Evolutionary conservation across 805 yeast genomes (phyloP), one percentile per base, ranked within the genome.

Genomic region (Lipomyces starkeyi): DNA sequence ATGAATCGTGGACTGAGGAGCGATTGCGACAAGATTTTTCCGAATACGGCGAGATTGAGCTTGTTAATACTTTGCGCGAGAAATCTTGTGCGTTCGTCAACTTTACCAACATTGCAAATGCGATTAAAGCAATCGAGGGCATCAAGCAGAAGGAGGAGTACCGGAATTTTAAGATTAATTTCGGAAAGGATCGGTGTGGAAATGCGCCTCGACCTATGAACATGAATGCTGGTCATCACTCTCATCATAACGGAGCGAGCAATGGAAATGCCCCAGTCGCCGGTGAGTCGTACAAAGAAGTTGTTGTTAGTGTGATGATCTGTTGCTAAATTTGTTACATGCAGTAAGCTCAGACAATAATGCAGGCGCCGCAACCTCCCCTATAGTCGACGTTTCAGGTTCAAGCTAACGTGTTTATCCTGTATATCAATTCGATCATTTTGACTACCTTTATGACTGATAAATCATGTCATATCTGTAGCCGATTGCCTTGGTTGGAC

Each of bases 161-260:
- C 66, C 83, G 85, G 72, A 84, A 84, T 67, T 83, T 93, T 74
- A 91, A 91, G 78, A 90, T 94, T 73, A 92, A 93, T 77, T 93
- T 91, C 77, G 98, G 98, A 62, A 93, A 93, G 76, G 97, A 92
- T 77, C 85, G 99, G 76, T 94, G 98, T 79, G 98, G 98, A 37
- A 92, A 93, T 76, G 87, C 92, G 68, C 97, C 98, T 61, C 85
- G 97, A 75, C 70, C 69, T 6, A 57, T 68, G 57, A 56, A 40
- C 32, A 14, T 27, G 32, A 43, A 27, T n/a, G 37, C 34, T 9
- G 55, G 58, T 17, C 58, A 57, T 29, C 14, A 40, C 61, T 17
- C 37, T 14, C 22, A 43, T 34, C 65, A 62, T 47, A 27, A 61
- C 32, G 56, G 56, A 25, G 17, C 56, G 34, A 25, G 56, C n/a